A percentile compares a stretch with the other conserved stretches of the same genome.
Conservation (phyloP, 2,329 filamentous ascomycete species). For the Bipolaris oryzae region DNA sequence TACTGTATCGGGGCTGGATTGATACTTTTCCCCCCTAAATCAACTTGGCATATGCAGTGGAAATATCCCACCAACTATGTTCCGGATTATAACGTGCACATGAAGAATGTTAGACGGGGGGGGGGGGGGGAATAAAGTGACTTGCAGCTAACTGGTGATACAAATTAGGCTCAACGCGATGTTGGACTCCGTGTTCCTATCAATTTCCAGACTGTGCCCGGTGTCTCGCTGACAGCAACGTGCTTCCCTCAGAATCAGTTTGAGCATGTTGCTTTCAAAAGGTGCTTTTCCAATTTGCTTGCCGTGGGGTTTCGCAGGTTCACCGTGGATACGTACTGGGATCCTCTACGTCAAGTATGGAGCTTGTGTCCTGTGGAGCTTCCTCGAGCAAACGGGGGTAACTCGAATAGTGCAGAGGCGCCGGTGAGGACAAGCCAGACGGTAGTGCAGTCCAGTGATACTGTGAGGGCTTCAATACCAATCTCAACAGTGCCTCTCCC, state of each 20-base stretch:
- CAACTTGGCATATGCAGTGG: neutral
- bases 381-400: conserved; percentile 36
- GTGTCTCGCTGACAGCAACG: conserved; percentile 62
- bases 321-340: conserved; percentile 69
- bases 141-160: conserved; percentile 15
- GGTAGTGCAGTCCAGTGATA: conserved; percentile 23
- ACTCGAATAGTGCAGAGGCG: conserved; percentile 4
- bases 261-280: conserved; percentile 56
- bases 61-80: neutral
- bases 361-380: conserved; percentile 66
- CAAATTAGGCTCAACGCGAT: conserved; percentile 66
- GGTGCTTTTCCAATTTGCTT: conserved; percentile 68
- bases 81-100: neutral
- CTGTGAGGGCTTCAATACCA: conserved; percentile 25
- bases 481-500: conserved; percentile 15
- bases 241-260: conserved; percentile 64
- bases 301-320: conserved; percentile 64
- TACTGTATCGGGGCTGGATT: neutral
- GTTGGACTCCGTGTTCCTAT: conserved; percentile 64
- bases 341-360: conserved; percentile 60
- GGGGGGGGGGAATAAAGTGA: no score
- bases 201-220: conserved; percentile 65
- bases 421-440: conserved; percentile 21
- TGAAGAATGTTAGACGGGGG: neutral
- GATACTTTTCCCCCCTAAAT: neutral